These are phyloP conservation scores for Mortierella sp. DNA, from an alignment of 371 early-diverging fungal genomes.

Conservation along the genomic window DNA sequence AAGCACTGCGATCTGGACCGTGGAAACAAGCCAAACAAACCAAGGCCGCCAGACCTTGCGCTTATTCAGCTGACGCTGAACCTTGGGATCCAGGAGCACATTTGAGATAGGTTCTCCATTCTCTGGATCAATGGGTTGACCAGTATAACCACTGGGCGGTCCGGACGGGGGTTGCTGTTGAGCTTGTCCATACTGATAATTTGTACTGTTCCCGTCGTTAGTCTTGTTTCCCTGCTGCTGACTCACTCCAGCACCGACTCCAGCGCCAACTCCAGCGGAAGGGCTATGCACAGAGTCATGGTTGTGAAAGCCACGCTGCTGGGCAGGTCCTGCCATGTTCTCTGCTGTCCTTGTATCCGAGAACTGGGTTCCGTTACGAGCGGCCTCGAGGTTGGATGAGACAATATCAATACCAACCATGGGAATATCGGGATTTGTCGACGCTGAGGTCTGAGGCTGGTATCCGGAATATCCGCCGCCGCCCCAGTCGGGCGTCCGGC, in stretches of 20 bases:
- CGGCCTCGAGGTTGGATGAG: slow-evolving; percentile 41
- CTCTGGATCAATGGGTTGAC: background rate
- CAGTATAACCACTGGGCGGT: background rate
- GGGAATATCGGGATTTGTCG: slow-evolving; percentile 26
- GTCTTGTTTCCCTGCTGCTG: slow-evolving; percentile 10
- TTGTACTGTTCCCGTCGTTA: background rate
- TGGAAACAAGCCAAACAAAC: slow-evolving; percentile 67
- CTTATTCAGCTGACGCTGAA: slow-evolving; percentile 37
- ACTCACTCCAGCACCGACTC: background rate
- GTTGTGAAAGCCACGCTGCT: background rate
- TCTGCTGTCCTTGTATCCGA: slow-evolving; percentile 42
- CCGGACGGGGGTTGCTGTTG: slow-evolving; percentile 4
- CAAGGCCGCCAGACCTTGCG: slow-evolving; percentile 53
- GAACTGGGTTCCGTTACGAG: slow-evolving; percentile 21
- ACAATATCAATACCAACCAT: slow-evolving; percentile 43
- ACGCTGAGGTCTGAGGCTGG: background rate
- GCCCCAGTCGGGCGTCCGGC: slow-evolving; percentile 25
- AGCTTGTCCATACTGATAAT: slow-evolving; percentile 8
- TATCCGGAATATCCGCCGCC: slow-evolving; percentile 27
- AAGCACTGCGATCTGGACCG: slow-evolving; percentile 64
- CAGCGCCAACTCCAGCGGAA: slow-evolving; percentile 17
- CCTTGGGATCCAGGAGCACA: slow-evolving; percentile 47
- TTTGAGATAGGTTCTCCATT: slow-evolving; percentile 35
- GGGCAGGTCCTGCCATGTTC: slow-evolving; percentile 7
- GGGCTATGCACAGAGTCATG: slow-evolving; percentile 6